A percentile compares a stretch with the other conserved stretches of the same genome.
Conservation (phyloP, 73 alveolate genomes). For the Tetrahymena elliotti region DNA sequence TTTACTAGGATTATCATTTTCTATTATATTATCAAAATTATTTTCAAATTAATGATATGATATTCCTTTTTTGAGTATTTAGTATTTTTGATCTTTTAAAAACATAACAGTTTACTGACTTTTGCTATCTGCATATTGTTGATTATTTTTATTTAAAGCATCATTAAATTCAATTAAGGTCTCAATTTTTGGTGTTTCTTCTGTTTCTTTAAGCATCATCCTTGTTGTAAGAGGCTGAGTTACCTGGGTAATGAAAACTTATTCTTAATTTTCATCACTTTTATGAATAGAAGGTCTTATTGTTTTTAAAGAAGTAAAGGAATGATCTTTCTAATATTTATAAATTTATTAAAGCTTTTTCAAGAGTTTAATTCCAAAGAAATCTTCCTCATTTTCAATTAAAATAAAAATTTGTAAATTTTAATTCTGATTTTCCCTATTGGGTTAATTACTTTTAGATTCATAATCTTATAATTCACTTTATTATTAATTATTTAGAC, state of each 20-base stretch:
- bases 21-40: not conserved
- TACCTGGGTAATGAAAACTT: not conserved
- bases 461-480: not conserved
- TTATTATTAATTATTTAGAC: not conserved
- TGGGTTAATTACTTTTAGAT: not conserved
- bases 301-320: not conserved
- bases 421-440: not conserved
- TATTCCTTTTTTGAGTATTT: too few species aligned
- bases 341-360: not conserved
- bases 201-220: not conserved
- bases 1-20: not conserved
- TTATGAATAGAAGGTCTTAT: not conserved
- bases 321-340: not conserved
- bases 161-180: not conserved
- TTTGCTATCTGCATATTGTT: not conserved
- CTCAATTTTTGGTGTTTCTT: not conserved
- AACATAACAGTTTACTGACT: not conserved
- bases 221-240: not conserved
- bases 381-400: not conserved
- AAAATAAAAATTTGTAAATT: not conserved
- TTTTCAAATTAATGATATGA: too few species aligned
- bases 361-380: not conserved
- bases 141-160: not conserved
- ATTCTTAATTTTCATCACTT: not conserved
- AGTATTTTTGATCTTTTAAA: not conserved